Base-by-base conservation (phyloP, 805 yeast species). In the Saturnispora zaruensis region DNA sequence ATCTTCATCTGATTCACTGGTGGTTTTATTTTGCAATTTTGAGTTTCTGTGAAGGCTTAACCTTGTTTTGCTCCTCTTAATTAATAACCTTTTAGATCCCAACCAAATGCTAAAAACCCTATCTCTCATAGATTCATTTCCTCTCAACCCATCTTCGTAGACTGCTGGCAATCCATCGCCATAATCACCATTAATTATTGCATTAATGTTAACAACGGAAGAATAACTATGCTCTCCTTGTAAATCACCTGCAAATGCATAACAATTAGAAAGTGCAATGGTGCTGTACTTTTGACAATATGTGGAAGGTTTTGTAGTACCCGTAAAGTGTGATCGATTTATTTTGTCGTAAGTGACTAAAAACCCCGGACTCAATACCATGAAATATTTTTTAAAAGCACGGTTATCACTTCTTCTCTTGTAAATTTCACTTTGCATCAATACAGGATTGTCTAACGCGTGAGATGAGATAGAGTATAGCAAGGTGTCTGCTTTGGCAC, bases 21-120 rank as follows among this genome's bases (percentile, higher is more conserved):
- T 36, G 8, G 13, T 18, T n/a, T 18, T 16, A 16, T 36, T 23
- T 14, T 11, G 13, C 7, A 6, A 3, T n/a, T 16, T 36, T 36
- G 40, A 36, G 9, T 16, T 36, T 7, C 13, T 36, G 5, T 13
- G 16, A 18, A 6, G 11, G 14, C 23, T 6, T 18, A 18, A 23
- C 18, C 11, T 32, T 7, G 21, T 44, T 41, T 50, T 53, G 14
- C 48, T 41, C 45, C 52, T 72, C 28, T 54, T 54, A 37, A 60
- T 59, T 51, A 78, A 66, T 3, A 72, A 65, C 50, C 82, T 66
- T 56, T 82, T 84, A 6, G 74, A 73, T 0, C 89, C 91, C 65
- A 82, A 78, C 96, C 96, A 89, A 2, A 91, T 57, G 0, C 93
- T 86, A 59, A 91, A 89, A 54, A 93, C 80, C 45, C 96, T 70